Percentiles rank a stretch among this genome's conserved stretches.
These are phyloP conservation scores for Psophocarpus tetragonolobus DNA, from an alignment of 306 rosid species.

Conservation along the genomic window DNA sequence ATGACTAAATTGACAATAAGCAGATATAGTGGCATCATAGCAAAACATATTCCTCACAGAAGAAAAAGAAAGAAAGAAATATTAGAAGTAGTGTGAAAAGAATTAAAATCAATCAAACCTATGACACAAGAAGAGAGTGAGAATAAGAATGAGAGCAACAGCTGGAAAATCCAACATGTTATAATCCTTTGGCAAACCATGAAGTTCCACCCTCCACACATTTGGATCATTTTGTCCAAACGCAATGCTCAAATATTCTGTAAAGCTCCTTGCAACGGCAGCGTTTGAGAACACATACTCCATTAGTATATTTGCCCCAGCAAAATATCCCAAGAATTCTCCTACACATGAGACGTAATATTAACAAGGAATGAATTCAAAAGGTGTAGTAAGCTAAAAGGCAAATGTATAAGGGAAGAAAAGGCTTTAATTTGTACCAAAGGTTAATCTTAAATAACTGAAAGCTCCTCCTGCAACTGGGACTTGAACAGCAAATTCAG, in stretches of 20 bases:
- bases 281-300: conserved; percentile 97
- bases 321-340: conserved; percentile 90
- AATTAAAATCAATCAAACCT: conserved; percentile 63
- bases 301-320: conserved; percentile 91
- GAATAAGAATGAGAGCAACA: conserved; percentile 80
- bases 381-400: neutral
- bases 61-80: neutral
- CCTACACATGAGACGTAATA: conserved; percentile 50
- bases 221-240: conserved; percentile 63
- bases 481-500: conserved; percentile 89
- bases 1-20: neutral
- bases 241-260: conserved; percentile 65
- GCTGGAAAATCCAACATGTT: conserved; percentile 90
- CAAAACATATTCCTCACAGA: neutral
- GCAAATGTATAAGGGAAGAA: conserved; percentile 12
- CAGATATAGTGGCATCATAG: neutral
- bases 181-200: conserved; percentile 62
- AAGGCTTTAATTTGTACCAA: conserved; percentile 58
- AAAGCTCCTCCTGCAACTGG: conserved; percentile 99
- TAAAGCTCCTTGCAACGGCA: conserved; percentile 85
- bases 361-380: neutral
- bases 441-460: conserved; percentile 83
- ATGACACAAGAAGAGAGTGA: conserved; percentile 85
- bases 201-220: conserved; percentile 81
- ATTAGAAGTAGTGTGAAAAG: no score